Conservation (phyloP, 108 stramenopile genomes). For the Skeletonema grethae region DNA sequence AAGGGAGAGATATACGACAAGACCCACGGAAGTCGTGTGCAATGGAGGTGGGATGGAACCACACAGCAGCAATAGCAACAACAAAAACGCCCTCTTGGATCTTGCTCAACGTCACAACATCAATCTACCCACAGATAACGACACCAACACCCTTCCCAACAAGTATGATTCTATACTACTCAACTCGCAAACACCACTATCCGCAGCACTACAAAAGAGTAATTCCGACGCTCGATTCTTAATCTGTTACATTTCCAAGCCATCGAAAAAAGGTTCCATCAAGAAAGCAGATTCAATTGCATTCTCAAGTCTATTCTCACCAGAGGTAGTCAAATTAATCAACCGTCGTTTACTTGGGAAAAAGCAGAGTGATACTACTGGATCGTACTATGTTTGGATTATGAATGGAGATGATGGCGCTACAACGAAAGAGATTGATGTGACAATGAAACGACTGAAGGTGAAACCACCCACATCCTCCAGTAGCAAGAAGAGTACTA, state of each 20-base stretch:
- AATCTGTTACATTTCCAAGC: constrained; percentile 68
- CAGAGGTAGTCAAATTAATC: constrained; percentile 53
- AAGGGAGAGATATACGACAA: not conserved
- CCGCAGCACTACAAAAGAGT: constrained; percentile 58
- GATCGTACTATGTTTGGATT: constrained; percentile 74
- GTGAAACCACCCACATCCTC: constrained; percentile 35
- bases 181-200: constrained; percentile 35
- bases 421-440: constrained; percentile 41
- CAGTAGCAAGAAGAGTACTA: constrained; percentile 24
- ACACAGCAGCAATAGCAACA: not conserved
- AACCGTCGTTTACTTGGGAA: constrained; percentile 55
- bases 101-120: not conserved
- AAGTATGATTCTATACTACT: constrained; percentile 25
- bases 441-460: constrained; percentile 69
- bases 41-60: constrained; percentile 21
- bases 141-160: not conserved
- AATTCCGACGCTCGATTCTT: constrained; percentile 68
- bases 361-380: constrained; percentile 36
- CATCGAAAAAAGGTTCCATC: constrained; percentile 13
- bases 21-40: constrained; percentile 7
- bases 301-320: constrained; percentile 58
- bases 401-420: constrained; percentile 34
- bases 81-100: not conserved
- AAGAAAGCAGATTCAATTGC: constrained; percentile 35
- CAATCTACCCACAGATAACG: constrained; percentile 4